Evolutionary conservation across 106 monocot genomes (phyloP), one percentile per base, ranked within the genome.

Genomic region (Acorus calamus): DNA sequence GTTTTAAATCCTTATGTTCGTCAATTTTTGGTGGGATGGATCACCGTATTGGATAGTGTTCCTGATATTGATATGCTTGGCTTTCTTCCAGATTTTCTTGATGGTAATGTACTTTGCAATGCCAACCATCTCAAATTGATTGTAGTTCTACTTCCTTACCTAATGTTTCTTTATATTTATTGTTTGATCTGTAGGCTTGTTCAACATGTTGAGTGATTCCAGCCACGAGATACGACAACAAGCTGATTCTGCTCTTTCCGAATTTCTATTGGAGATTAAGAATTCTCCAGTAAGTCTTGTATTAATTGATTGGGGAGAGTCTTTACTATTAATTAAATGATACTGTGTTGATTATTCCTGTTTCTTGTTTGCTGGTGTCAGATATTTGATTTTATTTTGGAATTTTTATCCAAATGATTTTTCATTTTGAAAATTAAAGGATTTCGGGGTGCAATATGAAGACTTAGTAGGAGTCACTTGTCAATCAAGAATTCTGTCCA

Each of bases 61-160:
- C 98, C 98, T 63, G 98, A 98, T 71, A 98, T 98, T 79, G 98
- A 98, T 72, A 98, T 98, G 98, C 92, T 98, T 74, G 98, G 98
- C 70, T 98, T 98, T 64, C 98, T 98, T 66, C 98, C 98, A 62
- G 98, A 98, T 88, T 92, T 98, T 79, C 98, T 98, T 75, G 98
- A 92, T 83, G 98, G 98, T 98, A 87, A 77, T 55, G 12, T 55
- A 45, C 52, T 28, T 28, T 28, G 28, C 28, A 28, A 28, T 28
- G 28, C 28, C 1, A 28, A 28, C 28, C 28, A 28, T 28, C 28
- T 28, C 28, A 28, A 28, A 28, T 14, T 44, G 11, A 56, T 5
- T 43, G n/a, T 41, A 12, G 52, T 44, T 56, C 8, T 46, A 2
- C 43, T 50, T 60, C n/a, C 55, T 6, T 11, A 11, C 28, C 50